These are phyloP conservation scores for Hypomontagnella monticulosa DNA, from an alignment of 495 filamentous ascomycete species.

Conservation along the genomic window DNA sequence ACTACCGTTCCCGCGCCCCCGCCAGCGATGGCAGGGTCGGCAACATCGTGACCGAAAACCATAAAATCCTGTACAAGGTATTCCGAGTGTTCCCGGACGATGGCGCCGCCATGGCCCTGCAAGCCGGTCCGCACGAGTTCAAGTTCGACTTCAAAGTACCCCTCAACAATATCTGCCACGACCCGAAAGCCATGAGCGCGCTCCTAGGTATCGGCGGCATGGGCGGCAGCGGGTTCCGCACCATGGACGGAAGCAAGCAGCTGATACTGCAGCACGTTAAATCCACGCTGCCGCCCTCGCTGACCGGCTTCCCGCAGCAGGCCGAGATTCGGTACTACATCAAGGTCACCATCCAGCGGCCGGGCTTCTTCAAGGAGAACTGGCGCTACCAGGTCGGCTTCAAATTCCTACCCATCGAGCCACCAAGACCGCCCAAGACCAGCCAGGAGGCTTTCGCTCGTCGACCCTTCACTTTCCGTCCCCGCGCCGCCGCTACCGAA, in stretches of 20 bases:
- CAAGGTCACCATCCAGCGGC: conserved; percentile 87
- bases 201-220: conserved; percentile 55
- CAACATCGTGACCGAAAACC: conserved; percentile 59
- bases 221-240: conserved; percentile 54
- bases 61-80: conserved; percentile 72
- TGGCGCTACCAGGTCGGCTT: conserved; percentile 69
- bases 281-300: conserved; percentile 85
- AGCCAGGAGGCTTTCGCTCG: conserved; percentile 85
- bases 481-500: conserved; percentile 44
- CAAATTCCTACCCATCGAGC: conserved; percentile 93
- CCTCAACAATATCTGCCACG: conserved; percentile 87
- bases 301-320: conserved; percentile 80
- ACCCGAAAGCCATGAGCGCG: conserved; percentile 57
- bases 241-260: conserved; percentile 62
- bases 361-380: conserved; percentile 86
- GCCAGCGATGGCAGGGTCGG: conserved; percentile 36
- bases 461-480: conserved; percentile 77
- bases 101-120: conserved; percentile 69
- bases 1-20: conserved; percentile 30
- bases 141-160: conserved; percentile 93
- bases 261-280: conserved; percentile 74
- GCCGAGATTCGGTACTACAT: conserved; percentile 94
- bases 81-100: conserved; percentile 81
- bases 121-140: conserved; percentile 83
- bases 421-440: conserved; percentile 72